Evolutionary conservation across 352 stramenopile genomes (phyloP).

Genomic region (Stramenopiles sp.): DNA sequence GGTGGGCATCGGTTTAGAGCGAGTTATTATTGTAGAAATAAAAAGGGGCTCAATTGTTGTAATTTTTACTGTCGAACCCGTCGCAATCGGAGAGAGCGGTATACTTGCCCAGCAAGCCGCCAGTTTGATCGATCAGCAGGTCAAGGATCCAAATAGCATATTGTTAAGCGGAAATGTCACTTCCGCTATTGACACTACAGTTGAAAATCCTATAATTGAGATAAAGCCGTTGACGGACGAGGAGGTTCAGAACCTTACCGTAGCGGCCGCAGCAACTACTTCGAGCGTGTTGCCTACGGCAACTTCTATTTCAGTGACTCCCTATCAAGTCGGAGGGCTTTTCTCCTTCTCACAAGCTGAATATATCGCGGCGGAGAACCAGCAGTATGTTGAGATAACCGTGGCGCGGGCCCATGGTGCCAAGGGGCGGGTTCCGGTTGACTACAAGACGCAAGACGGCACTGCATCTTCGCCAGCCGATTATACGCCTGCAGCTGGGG

Average conservation of each 20-base stretch:
- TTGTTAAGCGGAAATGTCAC: constrained; percentile 22
- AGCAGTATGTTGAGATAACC: constrained; percentile 27
- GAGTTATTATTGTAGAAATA: constrained; percentile 35
- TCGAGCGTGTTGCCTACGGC: constrained; percentile 17
- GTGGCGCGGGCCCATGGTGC: constrained; percentile 36
- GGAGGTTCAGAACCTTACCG: constrained; percentile 26
- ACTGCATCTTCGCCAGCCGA: constrained; percentile 30
- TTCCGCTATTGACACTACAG: neutral
- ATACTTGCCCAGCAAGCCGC: constrained; percentile 32
- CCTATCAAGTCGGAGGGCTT: constrained; percentile 38
- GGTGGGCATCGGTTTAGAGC: constrained; percentile 31
- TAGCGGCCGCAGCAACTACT: constrained; percentile 27
- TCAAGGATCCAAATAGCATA: constrained; percentile 28
- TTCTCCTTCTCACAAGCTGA: constrained; percentile 36
- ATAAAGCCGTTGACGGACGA: constrained; percentile 7
- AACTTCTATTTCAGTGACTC: constrained; percentile 28
- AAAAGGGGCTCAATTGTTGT: constrained; percentile 40
- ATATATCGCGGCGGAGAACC: constrained; percentile 40
- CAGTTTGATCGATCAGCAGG: constrained; percentile 29
- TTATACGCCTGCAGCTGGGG: constrained; percentile 26
- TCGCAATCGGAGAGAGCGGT: constrained; percentile 29
- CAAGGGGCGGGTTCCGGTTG: constrained; percentile 28
- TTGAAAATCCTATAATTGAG: neutral
- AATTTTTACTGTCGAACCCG: constrained; percentile 36
- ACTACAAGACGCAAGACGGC: constrained; percentile 27